phyloP scores from a whole-genome alignment of 257 asterid genomes.

The Salvia splendens region DNA sequence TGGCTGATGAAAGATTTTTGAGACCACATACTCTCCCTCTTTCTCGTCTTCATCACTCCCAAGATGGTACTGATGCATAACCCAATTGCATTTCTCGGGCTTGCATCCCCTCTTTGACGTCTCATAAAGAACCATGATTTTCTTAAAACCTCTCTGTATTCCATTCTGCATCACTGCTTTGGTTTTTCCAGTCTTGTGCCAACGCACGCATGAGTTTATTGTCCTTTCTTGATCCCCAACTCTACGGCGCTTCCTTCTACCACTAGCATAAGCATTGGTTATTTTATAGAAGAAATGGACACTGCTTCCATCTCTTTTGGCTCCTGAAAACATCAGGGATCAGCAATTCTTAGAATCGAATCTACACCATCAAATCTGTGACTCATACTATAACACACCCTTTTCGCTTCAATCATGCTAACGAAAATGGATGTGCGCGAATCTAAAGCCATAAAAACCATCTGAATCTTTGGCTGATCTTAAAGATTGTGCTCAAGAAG shows the following conservation, averaged over 20 bases:
- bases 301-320: constrained; percentile 80
- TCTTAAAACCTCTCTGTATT: constrained; percentile 69
- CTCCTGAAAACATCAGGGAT: constrained; percentile 51
- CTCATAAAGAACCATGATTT: constrained; percentile 83
- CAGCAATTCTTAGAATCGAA: neutral
- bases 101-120: constrained; percentile 53
- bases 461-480: neutral
- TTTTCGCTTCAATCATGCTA: neutral
- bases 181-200: constrained; percentile 96
- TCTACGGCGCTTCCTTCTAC: constrained; percentile 79
- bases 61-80: constrained; percentile 92
- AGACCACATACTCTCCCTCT: constrained; percentile 72
- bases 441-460: neutral
- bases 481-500: neutral
- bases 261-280: constrained; percentile 70
- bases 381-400: neutral
- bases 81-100: constrained; percentile 76
- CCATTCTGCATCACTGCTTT: constrained; percentile 61
- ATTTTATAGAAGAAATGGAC: constrained; percentile 70
- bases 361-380: neutral
- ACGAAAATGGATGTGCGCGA: neutral
- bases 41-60: constrained; percentile 70
- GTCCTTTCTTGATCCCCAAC: constrained; percentile 42
- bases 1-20: constrained; percentile 71
- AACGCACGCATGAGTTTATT: constrained; percentile 50